Base-by-base conservation (phyloP, 2,329 filamentous ascomycete genomes). In the Dothistroma pini region DNA sequence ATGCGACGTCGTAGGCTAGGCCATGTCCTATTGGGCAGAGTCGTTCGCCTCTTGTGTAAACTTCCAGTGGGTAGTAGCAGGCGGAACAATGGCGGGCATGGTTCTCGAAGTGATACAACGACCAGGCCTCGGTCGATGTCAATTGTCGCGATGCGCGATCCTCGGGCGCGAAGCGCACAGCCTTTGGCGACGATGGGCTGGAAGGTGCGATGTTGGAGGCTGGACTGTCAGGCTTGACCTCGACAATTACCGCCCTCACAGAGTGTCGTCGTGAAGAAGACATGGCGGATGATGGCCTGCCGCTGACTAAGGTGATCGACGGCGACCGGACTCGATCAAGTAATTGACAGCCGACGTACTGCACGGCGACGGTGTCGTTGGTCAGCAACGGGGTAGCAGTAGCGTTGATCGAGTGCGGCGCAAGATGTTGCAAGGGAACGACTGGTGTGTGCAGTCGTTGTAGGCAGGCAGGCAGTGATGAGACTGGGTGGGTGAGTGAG, bases 71-170 rank as follows among this genome's bases (percentile, higher is more conserved):
- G 65, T 79, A 71, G 66, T 72, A 70, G 75, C 80, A 82, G 61
- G 74, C 71, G 50, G 65, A 69, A 70, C 80, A 82, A 62, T 73
- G 74, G 54, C 74, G 74, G 38, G 78, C 78, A 70, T 82, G 80
- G 61, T 70, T 73, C 67, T 81, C 79, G 61, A 80, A 81, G 73
- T 79, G 70, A 71, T 80, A 79, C 58, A 78, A 69, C 1, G 76
- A 75, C 78, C 78, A 80, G 63, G 74, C 75, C 70, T 81, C 79
- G 41, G 72, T 66, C 5, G 69, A 68, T 61, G 74, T 76, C 41
- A 77, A 69, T 31, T 77, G 76, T 53, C 79, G 75, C 4, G 76
- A 76, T 66, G 76, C 69, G 21, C 72, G 71, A 59, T 66, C 65
- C 53, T 61, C 52, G 8, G 68, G 64, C 31, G 68, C 71, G 54